Conservation (phyloP, 306 rosid genomes). For the Rosa rugosa region DNA sequence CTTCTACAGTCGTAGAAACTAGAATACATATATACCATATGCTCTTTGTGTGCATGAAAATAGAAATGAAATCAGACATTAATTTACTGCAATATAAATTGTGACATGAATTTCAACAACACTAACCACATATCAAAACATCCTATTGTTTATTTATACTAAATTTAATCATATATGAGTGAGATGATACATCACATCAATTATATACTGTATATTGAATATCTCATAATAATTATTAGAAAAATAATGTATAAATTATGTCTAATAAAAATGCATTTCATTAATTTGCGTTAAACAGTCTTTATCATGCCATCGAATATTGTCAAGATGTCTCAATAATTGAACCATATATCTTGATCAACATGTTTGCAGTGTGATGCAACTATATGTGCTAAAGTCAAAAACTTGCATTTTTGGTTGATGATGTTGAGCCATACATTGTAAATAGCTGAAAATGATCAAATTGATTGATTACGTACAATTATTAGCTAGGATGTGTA, state of each 20-base stretch:
- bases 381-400: neutral
- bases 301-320: constrained; percentile 3
- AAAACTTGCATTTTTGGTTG: neutral
- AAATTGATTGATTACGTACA: neutral
- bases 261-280: neutral
- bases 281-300: neutral
- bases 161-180: too few relatives aligned
- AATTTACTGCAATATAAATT: too few relatives aligned
- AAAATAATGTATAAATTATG: neutral
- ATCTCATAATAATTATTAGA: too few relatives aligned
- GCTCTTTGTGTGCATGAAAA: neutral
- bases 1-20: too few relatives aligned
- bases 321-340: neutral
- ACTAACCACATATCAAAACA: neutral
- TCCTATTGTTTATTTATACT: too few relatives aligned
- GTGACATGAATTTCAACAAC: neutral
- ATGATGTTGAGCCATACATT: neutral
- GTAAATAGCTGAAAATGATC: neutral
- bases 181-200: too few relatives aligned
- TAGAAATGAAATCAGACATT: neutral
- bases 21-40: neutral
- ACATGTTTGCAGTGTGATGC: neutral
- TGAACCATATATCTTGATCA: neutral
- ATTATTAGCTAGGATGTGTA: neutral
- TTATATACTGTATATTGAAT: too few relatives aligned